Evolutionary conservation across 129 eudicot species (phyloP), one percentile per base, ranked within the genome.

Genomic region (Tanacetum coccineum): DNA sequence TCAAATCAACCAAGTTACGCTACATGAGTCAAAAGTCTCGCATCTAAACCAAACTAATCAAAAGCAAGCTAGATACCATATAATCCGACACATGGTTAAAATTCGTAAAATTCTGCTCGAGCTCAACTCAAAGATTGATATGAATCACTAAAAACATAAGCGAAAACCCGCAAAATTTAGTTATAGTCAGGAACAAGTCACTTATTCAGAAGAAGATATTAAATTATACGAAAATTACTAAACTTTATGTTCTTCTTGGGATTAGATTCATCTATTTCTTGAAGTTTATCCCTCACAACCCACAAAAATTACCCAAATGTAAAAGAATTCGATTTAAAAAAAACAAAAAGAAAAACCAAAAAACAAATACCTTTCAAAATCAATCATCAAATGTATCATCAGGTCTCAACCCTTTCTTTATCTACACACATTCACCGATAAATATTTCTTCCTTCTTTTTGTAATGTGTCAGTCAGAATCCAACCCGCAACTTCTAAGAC

Each of bases 401-500:
- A 20, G 76, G 78, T 57, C 67, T 62, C 82, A 45, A 70, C 70
- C 73, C 65, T 58, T 58, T 21, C 68, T 75, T 51, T 75, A 80
- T 86, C 86, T 86, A 83, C 82, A 86, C 86, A 80, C 81, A 80
- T 68, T 73, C 78, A 73, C 76, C 61, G 70, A 75, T 42, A 52
- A 75, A 75, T 61, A 75, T 51, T 59, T 68, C 69, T 22, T 20
- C 65, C 44, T 40, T 36, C 46, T 70, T 2, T 72, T 56, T 45
- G 64, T 69, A 60, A 30, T 45, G 32, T 72, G 18, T 32, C 85
- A 88, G 54, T 80, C 76, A 78, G 88, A 88, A 56, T 88, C 86
- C 81, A 88, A 71, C 58, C 91, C 88, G 59, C 96, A 88, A 78
- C 85, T 67, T 88, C 96, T 48, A 88, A 79, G 15, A 88, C 89